Evolutionary conservation across 495 filamentous ascomycete species (phyloP).

Genomic region (Lophiotrema nucula): DNA sequence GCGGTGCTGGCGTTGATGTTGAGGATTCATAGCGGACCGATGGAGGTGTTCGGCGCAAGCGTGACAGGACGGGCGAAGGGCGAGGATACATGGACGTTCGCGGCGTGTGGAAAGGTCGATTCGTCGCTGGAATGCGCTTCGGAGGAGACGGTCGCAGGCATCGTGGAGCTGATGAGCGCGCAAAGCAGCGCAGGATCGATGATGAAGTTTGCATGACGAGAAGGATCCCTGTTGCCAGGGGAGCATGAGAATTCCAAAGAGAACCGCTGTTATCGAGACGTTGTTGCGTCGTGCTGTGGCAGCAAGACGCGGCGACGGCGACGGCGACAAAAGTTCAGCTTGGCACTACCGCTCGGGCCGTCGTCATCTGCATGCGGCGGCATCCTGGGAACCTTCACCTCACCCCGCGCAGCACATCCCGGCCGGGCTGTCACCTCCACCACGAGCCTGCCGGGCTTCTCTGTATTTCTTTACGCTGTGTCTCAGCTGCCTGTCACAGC

Average conservation of each 20-base stretch:
- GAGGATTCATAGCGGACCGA: constrained; percentile 20
- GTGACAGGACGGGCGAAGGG: background rate
- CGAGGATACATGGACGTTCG: constrained; percentile 15
- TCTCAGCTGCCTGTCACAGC: background rate
- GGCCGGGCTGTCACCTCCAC: too few species aligned
- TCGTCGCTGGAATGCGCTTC: constrained; percentile 11
- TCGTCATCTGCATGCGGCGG: constrained; percentile 4
- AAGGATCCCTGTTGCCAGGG: too few species aligned
- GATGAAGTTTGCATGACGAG: constrained; percentile 12
- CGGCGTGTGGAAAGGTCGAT: constrained; percentile 17
- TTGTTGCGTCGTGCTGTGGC: too few species aligned
- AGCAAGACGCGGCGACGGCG: too few species aligned
- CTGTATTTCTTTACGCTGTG: background rate
- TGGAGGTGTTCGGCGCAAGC: background rate
- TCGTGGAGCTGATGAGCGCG: constrained; percentile 4
- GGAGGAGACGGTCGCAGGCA: constrained; percentile 4
- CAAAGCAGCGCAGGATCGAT: constrained; percentile 16
- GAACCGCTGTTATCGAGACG: too few species aligned
- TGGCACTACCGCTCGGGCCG: background rate
- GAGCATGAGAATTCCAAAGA: too few species aligned
- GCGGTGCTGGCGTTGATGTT: background rate
- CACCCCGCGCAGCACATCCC: background rate
- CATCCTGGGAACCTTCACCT: background rate
- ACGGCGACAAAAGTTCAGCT: background rate
- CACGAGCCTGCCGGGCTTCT: background rate